Base-by-base conservation (phyloP, 768 basidiomycete species). In the Mycena filopes region DNA sequence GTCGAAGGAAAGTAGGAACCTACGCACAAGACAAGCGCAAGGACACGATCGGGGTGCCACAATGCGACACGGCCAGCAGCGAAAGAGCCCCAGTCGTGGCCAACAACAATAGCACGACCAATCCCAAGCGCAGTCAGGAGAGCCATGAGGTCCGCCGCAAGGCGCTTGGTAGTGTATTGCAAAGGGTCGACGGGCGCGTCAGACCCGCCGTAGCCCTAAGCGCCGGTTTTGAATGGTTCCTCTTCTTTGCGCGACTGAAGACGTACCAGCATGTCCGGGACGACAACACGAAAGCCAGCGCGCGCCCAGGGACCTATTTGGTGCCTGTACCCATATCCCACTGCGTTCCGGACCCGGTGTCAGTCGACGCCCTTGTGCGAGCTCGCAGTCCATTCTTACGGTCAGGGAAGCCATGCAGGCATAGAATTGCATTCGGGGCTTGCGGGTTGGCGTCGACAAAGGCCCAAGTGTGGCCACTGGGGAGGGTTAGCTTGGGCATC, bases 391-490 rank as follows among this genome's bases (percentile, higher is more conserved):
- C 20, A 45, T 33, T 82, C 83, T 81, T 83, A 36, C 81, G 74
- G 72, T 94, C 93, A 16, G 93, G 93, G 73, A 94, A 94, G 1
- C 93, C 93, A 72, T 95, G 93, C 20, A 94, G 66, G 72, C 89
- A 90, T n/a, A 94, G 80, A 9, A 94, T 66, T 2, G 91, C 88
- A 1, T 79, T 78, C 9, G 79, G 80, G 21, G 78, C 71, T 31
- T 77, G 72, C 16, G 79, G 75, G 66, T 83, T 69, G 25, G 63
- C 68, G 49, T 69, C 68, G 43, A 69, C 56, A 26, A 43, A 65
- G 40, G 59, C 60, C 63, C 64, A 69, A 21, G 60, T 65, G 31
- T 66, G 49, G 9, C 68, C 68, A 46, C 63, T 69, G 16, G 62
- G 58, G 12, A 65, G 63, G 1, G 38, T 51, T 4, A 58, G 26